These are phyloP conservation scores for Leccinum incarnatum DNA, from an alignment of 768 basidiomycete genomes.

Conservation along the genomic window DNA sequence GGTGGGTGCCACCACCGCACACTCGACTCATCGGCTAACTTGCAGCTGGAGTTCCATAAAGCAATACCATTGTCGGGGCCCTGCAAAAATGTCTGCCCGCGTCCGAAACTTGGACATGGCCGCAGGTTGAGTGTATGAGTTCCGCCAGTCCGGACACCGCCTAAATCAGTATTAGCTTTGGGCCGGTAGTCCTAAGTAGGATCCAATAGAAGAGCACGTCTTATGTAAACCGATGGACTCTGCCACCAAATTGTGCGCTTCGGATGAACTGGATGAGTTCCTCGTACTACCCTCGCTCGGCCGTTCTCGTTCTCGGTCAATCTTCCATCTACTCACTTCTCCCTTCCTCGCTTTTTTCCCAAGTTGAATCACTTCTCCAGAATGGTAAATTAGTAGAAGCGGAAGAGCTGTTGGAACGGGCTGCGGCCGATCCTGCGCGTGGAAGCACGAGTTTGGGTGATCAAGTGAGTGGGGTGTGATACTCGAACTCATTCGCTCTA, in stretches of 20 bases:
- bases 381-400: conserved; percentile 65
- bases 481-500: not conserved
- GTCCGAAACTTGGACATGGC: too few species aligned
- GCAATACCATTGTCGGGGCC: not conserved
- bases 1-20: not conserved
- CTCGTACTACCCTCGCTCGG: conserved; percentile 60
- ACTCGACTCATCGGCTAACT: too few species aligned
- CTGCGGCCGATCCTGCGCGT: conserved; percentile 37
- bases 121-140: too few species aligned
- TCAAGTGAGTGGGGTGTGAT: conserved; percentile 9
- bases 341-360: conserved; percentile 69
- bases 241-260: too few species aligned
- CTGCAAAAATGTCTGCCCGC: too few species aligned
- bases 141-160: too few species aligned
- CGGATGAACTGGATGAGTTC: conserved; percentile 17
- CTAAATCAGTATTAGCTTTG: too few species aligned
- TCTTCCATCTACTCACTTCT: conserved; percentile 65
- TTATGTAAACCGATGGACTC: conserved; percentile 12
- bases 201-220: too few species aligned
- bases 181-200: too few species aligned
- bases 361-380: conserved; percentile 68
- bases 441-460: conserved; percentile 6
- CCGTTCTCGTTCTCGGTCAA: conserved; percentile 58
- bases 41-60: not conserved
- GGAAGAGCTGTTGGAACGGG: conserved; percentile 54